phyloP scores from a whole-genome alignment of 352 stramenopile species.

The Phytopythium delawarense region DNA sequence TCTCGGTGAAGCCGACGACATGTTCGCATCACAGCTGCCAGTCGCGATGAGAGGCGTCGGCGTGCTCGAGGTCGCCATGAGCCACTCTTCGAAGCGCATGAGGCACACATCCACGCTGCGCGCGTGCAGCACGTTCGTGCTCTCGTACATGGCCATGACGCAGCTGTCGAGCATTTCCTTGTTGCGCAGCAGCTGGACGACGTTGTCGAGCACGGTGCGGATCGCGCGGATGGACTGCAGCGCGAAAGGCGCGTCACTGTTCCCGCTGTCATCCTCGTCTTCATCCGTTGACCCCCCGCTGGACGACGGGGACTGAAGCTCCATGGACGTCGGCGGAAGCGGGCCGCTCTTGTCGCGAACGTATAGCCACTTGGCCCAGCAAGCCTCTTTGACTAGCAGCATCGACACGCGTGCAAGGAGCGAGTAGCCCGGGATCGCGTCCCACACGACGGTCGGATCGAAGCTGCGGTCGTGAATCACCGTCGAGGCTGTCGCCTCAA shows the following conservation, averaged over 20 bases:
- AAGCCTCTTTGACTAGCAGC: constrained; percentile 59
- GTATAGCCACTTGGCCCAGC: constrained; percentile 60
- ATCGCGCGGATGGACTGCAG: constrained; percentile 43
- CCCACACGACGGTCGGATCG: constrained; percentile 27
- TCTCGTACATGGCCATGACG: constrained; percentile 66
- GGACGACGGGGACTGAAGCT: constrained; percentile 12
- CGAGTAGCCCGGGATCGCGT: constrained; percentile 52
- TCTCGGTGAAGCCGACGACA: neutral
- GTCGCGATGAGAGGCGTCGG: constrained; percentile 1
- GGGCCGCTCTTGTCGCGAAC: constrained; percentile 43
- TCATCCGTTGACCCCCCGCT: constrained; percentile 9
- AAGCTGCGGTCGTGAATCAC: no score
- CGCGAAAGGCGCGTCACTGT: constrained; percentile 34
- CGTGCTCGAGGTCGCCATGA: constrained; percentile 33
- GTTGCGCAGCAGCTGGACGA: constrained; percentile 54
- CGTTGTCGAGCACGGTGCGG: constrained; percentile 52
- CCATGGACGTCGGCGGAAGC: constrained; percentile 22
- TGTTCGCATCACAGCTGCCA: neutral
- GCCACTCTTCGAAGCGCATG: constrained; percentile 65
- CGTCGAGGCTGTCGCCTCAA: constrained; percentile 27
- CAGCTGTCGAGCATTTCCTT: constrained; percentile 57
- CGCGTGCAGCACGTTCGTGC: constrained; percentile 61
- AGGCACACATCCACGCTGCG: constrained; percentile 63
- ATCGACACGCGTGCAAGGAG: constrained; percentile 55
- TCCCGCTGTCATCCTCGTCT: constrained; percentile 17